A percentile compares a stretch with the other conserved stretches of the same genome.
phyloP scores from a whole-genome alignment of 169 alveolate species.

The Plasmodium chabaudi region DNA sequence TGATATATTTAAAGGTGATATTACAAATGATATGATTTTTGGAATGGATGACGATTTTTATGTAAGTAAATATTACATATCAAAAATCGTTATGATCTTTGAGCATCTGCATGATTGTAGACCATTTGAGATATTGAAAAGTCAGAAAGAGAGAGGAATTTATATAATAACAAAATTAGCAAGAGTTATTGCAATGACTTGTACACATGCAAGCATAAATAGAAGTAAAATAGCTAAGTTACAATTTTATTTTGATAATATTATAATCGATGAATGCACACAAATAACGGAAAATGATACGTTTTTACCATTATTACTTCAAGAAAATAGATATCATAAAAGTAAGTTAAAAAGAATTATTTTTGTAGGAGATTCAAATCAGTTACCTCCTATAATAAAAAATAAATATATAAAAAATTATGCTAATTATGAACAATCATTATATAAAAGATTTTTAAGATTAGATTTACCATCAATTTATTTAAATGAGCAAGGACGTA shows the following conservation, averaged over 20 bases:
- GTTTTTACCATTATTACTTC: conserved; percentile 92
- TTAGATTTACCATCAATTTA: conserved; percentile 87
- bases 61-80: conserved; percentile 35
- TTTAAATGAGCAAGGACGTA: conserved; percentile 92
- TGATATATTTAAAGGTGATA: conserved; percentile 18
- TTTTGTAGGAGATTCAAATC: conserved; percentile 95
- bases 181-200: conserved; percentile 95
- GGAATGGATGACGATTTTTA: conserved; percentile 30
- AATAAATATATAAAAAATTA: conserved; percentile 85
- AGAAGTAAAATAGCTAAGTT: conserved; percentile 86
- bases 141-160: conserved; percentile 92
- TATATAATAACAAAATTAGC: conserved; percentile 92
- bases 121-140: conserved; percentile 94
- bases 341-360: conserved; percentile 90
- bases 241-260: conserved; percentile 87
- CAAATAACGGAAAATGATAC: conserved; percentile 93
- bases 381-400: conserved; percentile 94
- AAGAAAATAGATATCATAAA: conserved; percentile 79
- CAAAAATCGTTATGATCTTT: conserved; percentile 77
- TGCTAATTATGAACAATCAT: conserved; percentile 90
- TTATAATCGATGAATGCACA: conserved; percentile 93
- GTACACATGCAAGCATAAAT: conserved; percentile 96
- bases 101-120: conserved; percentile 87
- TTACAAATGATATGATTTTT: conserved; percentile 12
- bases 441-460: conserved; percentile 88